Evolutionary conservation across 805 yeast species (phyloP).

Genomic region (Candida nonsorbophila): DNA sequence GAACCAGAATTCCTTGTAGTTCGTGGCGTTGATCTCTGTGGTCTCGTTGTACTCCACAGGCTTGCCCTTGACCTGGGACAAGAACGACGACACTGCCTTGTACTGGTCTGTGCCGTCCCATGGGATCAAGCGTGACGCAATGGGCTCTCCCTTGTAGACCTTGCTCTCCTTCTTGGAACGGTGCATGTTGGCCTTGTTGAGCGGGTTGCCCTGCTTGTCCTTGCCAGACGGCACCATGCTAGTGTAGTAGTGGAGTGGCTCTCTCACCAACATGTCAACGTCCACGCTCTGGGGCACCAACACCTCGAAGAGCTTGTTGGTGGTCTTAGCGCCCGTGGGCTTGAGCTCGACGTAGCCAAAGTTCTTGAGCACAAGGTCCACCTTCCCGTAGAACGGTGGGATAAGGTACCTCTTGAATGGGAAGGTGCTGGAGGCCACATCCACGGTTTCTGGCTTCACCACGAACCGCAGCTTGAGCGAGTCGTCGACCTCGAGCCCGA

Average conservation of each 20-base stretch:
- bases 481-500: neutral
- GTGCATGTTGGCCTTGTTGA: constrained; percentile 13
- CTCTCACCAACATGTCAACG: constrained; percentile 48
- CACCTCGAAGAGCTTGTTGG: constrained; percentile 23
- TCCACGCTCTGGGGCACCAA: constrained; percentile 49
- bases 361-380: constrained; percentile 62
- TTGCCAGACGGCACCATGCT: constrained; percentile 29
- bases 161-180: constrained; percentile 15
- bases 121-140: constrained; percentile 13
- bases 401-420: constrained; percentile 40
- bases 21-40: neutral
- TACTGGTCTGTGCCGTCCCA: constrained; percentile 3
- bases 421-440: constrained; percentile 10
- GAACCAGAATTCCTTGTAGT: constrained; percentile 1
- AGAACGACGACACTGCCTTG: constrained; percentile 3
- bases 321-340: constrained; percentile 46
- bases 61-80: too few relatives aligned
- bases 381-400: constrained; percentile 66
- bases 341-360: constrained; percentile 58
- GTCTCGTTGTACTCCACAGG: neutral
- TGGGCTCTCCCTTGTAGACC: constrained; percentile 11
- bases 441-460: constrained; percentile 8
- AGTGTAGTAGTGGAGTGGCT: constrained; percentile 42
- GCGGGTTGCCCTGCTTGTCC: constrained; percentile 18
- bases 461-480: neutral